These are phyloP conservation scores for Picea abies DNA, from an alignment of 83 land plant genomes.

Conservation along the genomic window DNA sequence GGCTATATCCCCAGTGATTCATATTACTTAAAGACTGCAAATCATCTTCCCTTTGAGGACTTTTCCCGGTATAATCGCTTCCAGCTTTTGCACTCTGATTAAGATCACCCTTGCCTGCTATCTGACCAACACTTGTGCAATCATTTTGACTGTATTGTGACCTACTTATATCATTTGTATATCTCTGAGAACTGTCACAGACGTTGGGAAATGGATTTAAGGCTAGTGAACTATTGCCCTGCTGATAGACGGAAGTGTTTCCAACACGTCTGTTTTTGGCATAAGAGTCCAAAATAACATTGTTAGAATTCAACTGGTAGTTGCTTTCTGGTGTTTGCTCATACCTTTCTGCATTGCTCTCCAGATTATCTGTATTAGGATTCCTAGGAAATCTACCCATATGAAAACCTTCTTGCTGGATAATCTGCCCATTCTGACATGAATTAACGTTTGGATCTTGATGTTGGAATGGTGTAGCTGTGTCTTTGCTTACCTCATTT, in stretches of 20 bases:
- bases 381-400: slow-evolving; percentile 11
- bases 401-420: slow-evolving; percentile 25
- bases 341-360: not conserved
- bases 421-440: slow-evolving; percentile 6
- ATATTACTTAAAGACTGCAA: slow-evolving; percentile 6
- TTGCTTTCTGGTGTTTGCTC: slow-evolving; percentile 8
- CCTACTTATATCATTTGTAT: slow-evolving; percentile 23
- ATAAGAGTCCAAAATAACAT: not conserved
- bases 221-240: slow-evolving; percentile 22
- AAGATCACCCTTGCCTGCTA: slow-evolving; percentile 1
- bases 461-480: slow-evolving; percentile 4
- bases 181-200: slow-evolving; percentile 24
- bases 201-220: slow-evolving; percentile 30
- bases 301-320: not conserved
- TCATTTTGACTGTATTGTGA: slow-evolving; percentile 13
- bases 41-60: slow-evolving; percentile 10
- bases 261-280: slow-evolving; percentile 1
- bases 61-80: slow-evolving; percentile 4
- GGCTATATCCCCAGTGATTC: slow-evolving; percentile 11
- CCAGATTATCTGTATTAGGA: slow-evolving; percentile 14
- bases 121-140: not conserved
- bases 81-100: slow-evolving; percentile 19
- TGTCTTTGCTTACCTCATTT: not conserved
- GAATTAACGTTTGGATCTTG: slow-evolving; percentile 16
- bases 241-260: not conserved